Percentiles rank a stretch among this genome's conserved stretches.
Conservation (phyloP, 2,329 filamentous ascomycete species). For the Davidsoniella australis region DNA sequence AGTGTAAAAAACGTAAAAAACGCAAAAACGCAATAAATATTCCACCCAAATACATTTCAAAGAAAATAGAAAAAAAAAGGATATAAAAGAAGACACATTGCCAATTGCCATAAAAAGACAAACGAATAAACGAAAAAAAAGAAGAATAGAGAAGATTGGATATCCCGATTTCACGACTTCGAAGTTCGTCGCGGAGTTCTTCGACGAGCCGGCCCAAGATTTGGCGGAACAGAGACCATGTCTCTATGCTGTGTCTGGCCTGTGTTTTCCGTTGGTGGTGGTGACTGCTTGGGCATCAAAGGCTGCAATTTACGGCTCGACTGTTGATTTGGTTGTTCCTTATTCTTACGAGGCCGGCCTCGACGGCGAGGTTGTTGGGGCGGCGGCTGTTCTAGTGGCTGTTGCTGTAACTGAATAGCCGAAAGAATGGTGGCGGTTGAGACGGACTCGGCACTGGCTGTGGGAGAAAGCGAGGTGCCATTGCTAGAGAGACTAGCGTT, state of each 20-base stretch:
- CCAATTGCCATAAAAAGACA: not conserved
- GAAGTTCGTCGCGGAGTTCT: not conserved
- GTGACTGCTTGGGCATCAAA: too few species aligned
- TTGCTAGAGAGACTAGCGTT: not conserved
- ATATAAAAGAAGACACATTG: not conserved
- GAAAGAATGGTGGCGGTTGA: too few species aligned
- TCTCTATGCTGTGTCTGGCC: not conserved
- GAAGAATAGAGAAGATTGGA: not conserved
- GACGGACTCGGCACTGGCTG: not conserved
- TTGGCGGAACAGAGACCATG: not conserved
- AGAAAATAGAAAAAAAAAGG: not conserved
- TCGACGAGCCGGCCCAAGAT: too few species aligned
- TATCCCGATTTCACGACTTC: not conserved
- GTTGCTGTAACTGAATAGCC: not conserved
- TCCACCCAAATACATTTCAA: not conserved
- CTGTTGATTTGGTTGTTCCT: not conserved
- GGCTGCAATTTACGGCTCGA: not conserved
- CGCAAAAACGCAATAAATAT: not conserved
- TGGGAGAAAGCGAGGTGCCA: not conserved
- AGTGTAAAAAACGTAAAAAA: not conserved
- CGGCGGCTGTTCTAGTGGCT: not conserved
- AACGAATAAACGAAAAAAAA: not conserved
- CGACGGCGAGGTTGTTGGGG: not conserved
- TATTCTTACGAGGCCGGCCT: conserved; percentile 1
- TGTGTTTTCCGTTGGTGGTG: not conserved